Base-by-base conservation (phyloP, 768 basidiomycete genomes). In the Gloeostereum incarnatum region DNA sequence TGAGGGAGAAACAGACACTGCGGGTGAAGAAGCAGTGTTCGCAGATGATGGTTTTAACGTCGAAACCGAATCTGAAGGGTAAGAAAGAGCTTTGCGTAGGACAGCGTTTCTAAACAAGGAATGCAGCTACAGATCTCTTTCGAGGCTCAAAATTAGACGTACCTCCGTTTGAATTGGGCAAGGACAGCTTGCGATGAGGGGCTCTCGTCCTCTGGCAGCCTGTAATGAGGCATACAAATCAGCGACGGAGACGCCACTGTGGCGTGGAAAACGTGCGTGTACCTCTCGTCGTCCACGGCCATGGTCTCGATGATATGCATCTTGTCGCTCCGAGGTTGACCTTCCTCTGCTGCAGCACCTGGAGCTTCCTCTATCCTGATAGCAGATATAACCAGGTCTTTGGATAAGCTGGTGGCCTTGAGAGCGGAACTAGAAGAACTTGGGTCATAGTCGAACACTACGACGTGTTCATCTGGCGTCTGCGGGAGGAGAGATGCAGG, bases 291-390 rank as follows among this genome's bases (percentile, higher is more conserved):
- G 21, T 61, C 49, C 11, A 55, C 66, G 13, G 63, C 51, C 0
- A 68, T 73, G 4, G 81, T 79, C 50, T 88, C 76, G 13, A 90
- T 60, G 42, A 85, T 75, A 54, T 78, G 88, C 78, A 90, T 89
- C 35, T 67, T 75, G 45, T 71, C 66, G 45, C 84, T 78, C 57
- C 63, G 71, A 47, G 47, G 50, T 9, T 55, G 58, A n/a, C 66
- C 61, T 30, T 69, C 73, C 17, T 66, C 67, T 2, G 65, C 65
- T 8, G 70, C 72, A 7, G 78, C 78, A 7, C 80, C 86, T 20
- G 84, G 84, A 7, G 85, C 84, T 24, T 83, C 81, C 39, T 78
- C 69, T 1, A 84, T 65, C 41, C 73, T 81, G 43, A 88, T 54
- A 17, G 71, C 73, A 14, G 75, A 71, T 5, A 82, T 64, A 16